phyloP scores from a whole-genome alignment of 2,329 filamentous ascomycete genomes.

The Berkeleyomyces basicola region DNA sequence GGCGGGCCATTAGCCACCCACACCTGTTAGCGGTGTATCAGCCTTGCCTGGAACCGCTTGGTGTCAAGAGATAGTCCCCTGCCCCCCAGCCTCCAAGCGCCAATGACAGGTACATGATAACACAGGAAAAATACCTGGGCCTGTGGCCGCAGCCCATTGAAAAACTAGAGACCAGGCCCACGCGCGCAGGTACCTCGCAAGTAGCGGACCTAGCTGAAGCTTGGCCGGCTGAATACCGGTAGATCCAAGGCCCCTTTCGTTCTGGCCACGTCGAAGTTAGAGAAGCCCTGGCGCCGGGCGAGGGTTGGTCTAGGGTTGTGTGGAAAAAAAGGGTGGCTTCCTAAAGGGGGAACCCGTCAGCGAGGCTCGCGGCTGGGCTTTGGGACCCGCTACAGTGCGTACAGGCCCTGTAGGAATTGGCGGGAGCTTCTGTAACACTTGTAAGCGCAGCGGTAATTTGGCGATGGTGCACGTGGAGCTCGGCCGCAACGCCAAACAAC shows the following conservation, averaged over 20 bases:
- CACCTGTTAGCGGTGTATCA: slow-evolving; percentile 7
- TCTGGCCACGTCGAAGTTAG: slow-evolving; percentile 13
- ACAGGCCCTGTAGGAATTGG: not conserved
- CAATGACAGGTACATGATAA: not conserved
- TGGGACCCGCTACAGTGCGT: not conserved
- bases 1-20: not conserved
- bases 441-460: not conserved
- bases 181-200: not conserved
- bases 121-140: not conserved
- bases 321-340: not conserved
- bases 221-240: not conserved
- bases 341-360: not conserved
- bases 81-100: slow-evolving; percentile 12
- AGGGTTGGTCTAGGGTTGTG: not conserved
- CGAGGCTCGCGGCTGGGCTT: not conserved
- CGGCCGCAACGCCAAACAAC: not conserved
- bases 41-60: not conserved
- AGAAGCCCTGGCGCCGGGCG: not conserved
- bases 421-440: not conserved
- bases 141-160: not conserved
- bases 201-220: not conserved
- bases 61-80: slow-evolving; percentile 3
- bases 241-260: slow-evolving; percentile 2
- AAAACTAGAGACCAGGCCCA: not conserved
- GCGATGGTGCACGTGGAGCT: not conserved